A percentile compares a stretch with the other conserved stretches of the same genome.
Evolutionary conservation across 768 basidiomycete species (phyloP).

Genomic region (Polyporus arcularius): DNA sequence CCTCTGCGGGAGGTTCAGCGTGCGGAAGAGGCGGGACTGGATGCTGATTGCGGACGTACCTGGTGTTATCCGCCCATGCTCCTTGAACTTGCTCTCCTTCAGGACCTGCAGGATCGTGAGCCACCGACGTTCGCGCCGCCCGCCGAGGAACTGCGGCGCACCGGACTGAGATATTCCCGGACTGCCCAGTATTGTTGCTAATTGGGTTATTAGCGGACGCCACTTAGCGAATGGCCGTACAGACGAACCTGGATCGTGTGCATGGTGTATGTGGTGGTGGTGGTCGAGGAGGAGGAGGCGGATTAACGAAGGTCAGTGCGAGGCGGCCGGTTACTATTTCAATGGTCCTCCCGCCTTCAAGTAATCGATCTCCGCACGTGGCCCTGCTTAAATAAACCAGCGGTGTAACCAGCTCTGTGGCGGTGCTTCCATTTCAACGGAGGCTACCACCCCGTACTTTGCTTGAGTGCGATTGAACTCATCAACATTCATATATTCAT

Average conservation of each 20-base stretch:
- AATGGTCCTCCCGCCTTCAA: slow-evolving; percentile 1
- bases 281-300: slow-evolving; percentile 4
- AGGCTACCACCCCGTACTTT: background rate
- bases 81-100: slow-evolving; percentile 98
- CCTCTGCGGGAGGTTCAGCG: slow-evolving; percentile 57
- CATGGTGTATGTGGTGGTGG: slow-evolving; percentile 33
- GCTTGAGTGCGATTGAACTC: no score
- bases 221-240: background rate
- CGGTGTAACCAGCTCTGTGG: background rate
- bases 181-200: slow-evolving; percentile 94
- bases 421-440: background rate
- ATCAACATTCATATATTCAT: no score
- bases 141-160: slow-evolving; percentile 41
- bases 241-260: slow-evolving; percentile 48
- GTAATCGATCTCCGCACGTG: slow-evolving; percentile 21
- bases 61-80: slow-evolving; percentile 94
- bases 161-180: slow-evolving; percentile 91
- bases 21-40: background rate
- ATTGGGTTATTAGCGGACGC: background rate
- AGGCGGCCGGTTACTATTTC: slow-evolving; percentile 12
- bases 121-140: slow-evolving; percentile 33
- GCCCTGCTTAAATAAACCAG: background rate
- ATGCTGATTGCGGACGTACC: slow-evolving; percentile 48
- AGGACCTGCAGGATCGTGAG: slow-evolving; percentile 64
- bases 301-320: background rate